These are phyloP conservation scores for Begonia masoniana DNA, from an alignment of 306 rosid genomes.

Conservation along the genomic window DNA sequence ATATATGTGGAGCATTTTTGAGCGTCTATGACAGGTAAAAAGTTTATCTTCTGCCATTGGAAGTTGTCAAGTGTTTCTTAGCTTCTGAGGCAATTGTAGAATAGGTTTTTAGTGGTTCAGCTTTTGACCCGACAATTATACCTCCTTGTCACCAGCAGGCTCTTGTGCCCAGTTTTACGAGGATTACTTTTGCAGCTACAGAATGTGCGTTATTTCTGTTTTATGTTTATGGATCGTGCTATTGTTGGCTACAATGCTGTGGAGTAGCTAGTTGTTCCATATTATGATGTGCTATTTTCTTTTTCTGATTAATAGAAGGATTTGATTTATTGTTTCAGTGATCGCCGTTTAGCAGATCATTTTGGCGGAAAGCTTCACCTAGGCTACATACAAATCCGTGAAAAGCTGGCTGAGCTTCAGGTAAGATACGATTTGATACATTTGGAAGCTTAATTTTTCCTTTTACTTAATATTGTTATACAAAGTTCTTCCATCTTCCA, in stretches of 20 bases:
- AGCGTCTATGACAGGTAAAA: conserved; percentile 97
- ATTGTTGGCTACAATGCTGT: conserved; percentile 46
- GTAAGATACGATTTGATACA: conserved; percentile 17
- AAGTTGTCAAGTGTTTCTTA: conserved; percentile 9
- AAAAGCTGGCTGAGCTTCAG: conserved; percentile 89
- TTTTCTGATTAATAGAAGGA: neutral
- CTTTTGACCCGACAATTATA: conserved; percentile 93
- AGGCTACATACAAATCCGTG: conserved; percentile 98
- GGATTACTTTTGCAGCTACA: conserved; percentile 99
- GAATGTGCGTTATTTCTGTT: conserved; percentile 99
- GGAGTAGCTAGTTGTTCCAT: conserved; percentile 11
- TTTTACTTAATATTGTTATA: too few relatives aligned
- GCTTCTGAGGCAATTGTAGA: conserved; percentile 39
- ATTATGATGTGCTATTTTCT: too few relatives aligned
- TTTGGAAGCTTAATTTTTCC: too few relatives aligned
- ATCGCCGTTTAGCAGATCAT: conserved; percentile 98
- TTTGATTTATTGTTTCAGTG: conserved; percentile 47
- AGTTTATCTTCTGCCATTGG: conserved; percentile 2
- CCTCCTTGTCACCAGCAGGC: conserved; percentile 99
- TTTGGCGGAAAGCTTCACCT: conserved; percentile 99
- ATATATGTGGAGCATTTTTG: conserved; percentile 97
- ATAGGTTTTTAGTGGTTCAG: conserved; percentile 58
- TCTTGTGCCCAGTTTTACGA: conserved; percentile 99
- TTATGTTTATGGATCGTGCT: conserved; percentile 82
- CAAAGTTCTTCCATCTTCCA: too few relatives aligned